A percentile compares a stretch with the other conserved stretches of the same genome.
Conservation (phyloP, 2,329 filamentous ascomycete genomes). For the Fulvia fulva region DNA sequence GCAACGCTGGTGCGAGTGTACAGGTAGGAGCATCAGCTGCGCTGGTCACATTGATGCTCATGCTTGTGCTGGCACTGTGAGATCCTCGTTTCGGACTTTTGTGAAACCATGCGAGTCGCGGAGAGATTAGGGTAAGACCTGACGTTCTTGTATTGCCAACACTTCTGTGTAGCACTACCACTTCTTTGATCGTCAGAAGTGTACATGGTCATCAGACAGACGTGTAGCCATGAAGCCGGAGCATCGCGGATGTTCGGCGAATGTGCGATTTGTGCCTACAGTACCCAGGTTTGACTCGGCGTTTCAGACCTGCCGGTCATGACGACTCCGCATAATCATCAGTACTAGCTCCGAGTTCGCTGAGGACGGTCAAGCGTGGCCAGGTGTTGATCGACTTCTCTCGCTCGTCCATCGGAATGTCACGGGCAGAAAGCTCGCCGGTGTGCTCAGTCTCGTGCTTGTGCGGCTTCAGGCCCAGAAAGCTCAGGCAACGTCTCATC, state of each 20-base stretch:
- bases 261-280: no score
- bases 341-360: not conserved
- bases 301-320: no score
- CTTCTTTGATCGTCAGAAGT: no score
- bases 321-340: not conserved
- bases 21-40: not conserved
- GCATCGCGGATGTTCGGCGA: no score
- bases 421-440: not conserved
- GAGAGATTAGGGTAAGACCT: no score
- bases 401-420: not conserved
- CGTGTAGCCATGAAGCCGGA: no score
- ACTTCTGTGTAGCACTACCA: no score
- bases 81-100: no score
- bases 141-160: no score
- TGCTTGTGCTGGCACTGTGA: not conserved
- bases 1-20: not conserved
- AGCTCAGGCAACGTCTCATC: not conserved
- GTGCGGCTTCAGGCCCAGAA: not conserved
- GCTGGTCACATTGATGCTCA: not conserved
- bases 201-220: no score
- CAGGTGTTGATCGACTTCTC: not conserved
- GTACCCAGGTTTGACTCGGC: no score
- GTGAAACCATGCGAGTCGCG: no score
- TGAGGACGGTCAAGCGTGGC: not conserved
- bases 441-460: not conserved